Evolutionary conservation across 2,329 filamentous ascomycete genomes (phyloP).

Genomic region (Aspergillus texensis): DNA sequence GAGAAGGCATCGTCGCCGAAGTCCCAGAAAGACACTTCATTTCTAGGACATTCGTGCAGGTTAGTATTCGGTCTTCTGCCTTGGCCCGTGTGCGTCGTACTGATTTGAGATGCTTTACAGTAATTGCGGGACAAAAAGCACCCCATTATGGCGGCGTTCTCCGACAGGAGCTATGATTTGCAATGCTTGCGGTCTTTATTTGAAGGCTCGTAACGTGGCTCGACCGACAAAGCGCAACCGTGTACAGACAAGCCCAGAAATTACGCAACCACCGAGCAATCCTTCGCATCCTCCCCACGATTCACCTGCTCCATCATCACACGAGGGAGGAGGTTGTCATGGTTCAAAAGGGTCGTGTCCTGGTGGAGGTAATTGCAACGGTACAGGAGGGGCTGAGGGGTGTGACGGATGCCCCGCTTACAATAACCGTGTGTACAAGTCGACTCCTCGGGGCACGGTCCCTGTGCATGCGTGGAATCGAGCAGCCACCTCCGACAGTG

Average conservation of each 20-base stretch:
- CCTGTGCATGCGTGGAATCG: constrained; percentile 36
- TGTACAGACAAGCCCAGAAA: constrained; percentile 45
- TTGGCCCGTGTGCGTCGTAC: neutral
- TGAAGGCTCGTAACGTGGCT: constrained; percentile 88
- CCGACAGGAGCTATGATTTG: constrained; percentile 94
- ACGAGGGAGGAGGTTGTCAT: constrained; percentile 33
- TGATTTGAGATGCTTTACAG: constrained; percentile 51
- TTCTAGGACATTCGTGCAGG: constrained; percentile 47
- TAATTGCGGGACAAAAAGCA: constrained; percentile 92
- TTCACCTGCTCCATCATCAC: constrained; percentile 40
- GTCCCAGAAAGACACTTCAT: constrained; percentile 40
- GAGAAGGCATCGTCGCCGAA: constrained; percentile 40
- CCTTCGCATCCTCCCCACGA: constrained; percentile 22
- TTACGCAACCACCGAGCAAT: constrained; percentile 6
- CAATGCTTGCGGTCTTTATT: constrained; percentile 94
- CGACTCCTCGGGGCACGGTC: constrained; percentile 57
- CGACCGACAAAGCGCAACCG: constrained; percentile 90
- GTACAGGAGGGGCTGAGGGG: constrained; percentile 90
- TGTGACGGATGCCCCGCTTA: constrained; percentile 96
- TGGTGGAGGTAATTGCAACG: constrained; percentile 92
- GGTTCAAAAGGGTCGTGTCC: constrained; percentile 81
- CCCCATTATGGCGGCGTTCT: constrained; percentile 90
- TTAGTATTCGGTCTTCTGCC: constrained; percentile 22
- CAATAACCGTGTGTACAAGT: constrained; percentile 94
- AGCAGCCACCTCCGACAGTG: constrained; percentile 32